Percentiles rank a stretch among this genome's conserved stretches.
These are phyloP conservation scores for Phytopythium cucurbitacearum DNA, from an alignment of 352 stramenopile species.

Conservation along the genomic window DNA sequence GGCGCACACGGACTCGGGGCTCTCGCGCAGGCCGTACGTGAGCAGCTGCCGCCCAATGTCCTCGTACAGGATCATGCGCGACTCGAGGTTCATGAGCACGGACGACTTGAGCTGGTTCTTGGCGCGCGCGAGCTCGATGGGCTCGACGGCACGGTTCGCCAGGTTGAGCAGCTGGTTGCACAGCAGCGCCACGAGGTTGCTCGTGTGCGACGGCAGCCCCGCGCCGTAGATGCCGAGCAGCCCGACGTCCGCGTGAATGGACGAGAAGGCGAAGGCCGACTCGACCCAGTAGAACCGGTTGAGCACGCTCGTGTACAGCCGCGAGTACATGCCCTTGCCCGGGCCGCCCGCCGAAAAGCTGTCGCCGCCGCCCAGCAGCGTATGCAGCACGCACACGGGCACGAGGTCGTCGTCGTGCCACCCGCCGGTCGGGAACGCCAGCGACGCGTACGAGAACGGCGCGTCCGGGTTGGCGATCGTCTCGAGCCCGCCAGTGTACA, in stretches of 20 bases:
- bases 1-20: constrained; percentile 76
- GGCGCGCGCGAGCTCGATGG: constrained; percentile 91
- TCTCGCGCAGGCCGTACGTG: constrained; percentile 94
- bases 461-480: constrained; percentile 63
- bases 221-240: constrained; percentile 95
- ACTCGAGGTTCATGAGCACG: constrained; percentile 99
- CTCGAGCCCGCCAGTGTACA: constrained; percentile 71
- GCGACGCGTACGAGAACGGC: constrained; percentile 86
- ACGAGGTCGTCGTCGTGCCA: constrained; percentile 97
- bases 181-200: constrained; percentile 91
- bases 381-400: constrained; percentile 96
- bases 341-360: constrained; percentile 98
- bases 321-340: constrained; percentile 99
- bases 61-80: constrained; percentile 97
- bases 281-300: constrained; percentile 98
- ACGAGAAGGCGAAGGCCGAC: constrained; percentile 95
- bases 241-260: constrained; percentile 93
- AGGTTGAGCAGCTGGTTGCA: constrained; percentile 92
- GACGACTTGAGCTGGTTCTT: constrained; percentile 99
- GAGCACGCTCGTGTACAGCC: constrained; percentile 97
- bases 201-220: constrained; percentile 74
- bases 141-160: constrained; percentile 65
- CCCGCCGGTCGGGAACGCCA: constrained; percentile 95
- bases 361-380: constrained; percentile 95
- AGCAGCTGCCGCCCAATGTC: constrained; percentile 98